Evolutionary conservation across 177 flowering plant genomes (phyloP).

Genomic region (Tripterygium wilfordii): DNA sequence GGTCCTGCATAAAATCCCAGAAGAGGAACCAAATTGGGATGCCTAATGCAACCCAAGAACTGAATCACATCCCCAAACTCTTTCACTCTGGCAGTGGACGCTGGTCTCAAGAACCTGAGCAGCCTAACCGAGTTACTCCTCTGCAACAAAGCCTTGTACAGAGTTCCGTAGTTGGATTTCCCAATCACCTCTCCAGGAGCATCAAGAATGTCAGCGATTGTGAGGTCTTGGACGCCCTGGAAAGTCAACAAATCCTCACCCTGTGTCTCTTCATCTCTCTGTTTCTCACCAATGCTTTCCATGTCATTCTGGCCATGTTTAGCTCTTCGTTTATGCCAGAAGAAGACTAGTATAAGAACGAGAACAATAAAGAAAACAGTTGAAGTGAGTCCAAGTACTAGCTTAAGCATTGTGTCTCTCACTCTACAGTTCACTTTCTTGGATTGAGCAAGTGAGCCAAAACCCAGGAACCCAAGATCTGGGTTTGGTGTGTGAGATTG

Average conservation of each 20-base stretch:
- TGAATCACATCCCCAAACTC: slow-evolving; percentile 41
- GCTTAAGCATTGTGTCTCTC: no score
- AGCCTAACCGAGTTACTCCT: slow-evolving; percentile 32
- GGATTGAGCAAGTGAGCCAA: no score
- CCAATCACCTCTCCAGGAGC: slow-evolving; percentile 96
- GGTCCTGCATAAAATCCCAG: slow-evolving; percentile 78
- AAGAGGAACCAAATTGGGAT: slow-evolving; percentile 85
- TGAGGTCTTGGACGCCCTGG: slow-evolving; percentile 60
- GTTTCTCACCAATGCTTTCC: slow-evolving; percentile 11
- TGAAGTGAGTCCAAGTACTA: slow-evolving; percentile 20
- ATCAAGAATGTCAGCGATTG: slow-evolving; percentile 66
- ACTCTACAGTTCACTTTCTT: no score
- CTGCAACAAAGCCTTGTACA: slow-evolving; percentile 64
- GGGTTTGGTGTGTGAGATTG: slow-evolving; percentile 2
- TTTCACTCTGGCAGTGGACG: slow-evolving; percentile 38
- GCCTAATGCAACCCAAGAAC: slow-evolving; percentile 61
- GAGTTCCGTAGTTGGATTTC: slow-evolving; percentile 78
- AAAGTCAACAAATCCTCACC: slow-evolving; percentile 61
- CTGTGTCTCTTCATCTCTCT: slow-evolving; percentile 20
- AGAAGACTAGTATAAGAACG: slow-evolving; percentile 24
- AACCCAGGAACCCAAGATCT: slow-evolving; percentile 7
- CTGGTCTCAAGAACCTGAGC: slow-evolving; percentile 83
- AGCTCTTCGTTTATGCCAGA: slow-evolving; percentile 15
- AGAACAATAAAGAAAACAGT: slow-evolving; percentile 17
- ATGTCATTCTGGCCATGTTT: slow-evolving; percentile 11